Evolutionary conservation across 495 filamentous ascomycete genomes (phyloP).

Genomic region (Staphylotrichum longicolle): DNA sequence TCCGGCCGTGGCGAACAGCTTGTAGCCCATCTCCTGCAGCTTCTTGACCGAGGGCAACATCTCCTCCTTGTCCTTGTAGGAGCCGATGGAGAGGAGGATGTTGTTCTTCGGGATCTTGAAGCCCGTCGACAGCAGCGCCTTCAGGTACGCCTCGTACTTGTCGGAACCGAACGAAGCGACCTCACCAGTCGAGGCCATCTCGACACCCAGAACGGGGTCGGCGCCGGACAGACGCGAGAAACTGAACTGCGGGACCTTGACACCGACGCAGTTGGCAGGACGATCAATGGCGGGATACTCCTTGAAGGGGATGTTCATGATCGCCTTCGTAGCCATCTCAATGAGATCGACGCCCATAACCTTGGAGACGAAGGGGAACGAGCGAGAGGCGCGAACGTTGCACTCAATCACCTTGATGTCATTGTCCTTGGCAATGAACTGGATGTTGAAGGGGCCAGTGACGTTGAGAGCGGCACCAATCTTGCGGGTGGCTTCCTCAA

Average conservation of each 20-base stretch:
- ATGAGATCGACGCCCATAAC: constrained; percentile 98
- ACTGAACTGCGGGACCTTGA: constrained; percentile 98
- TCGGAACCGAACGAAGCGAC: constrained; percentile 94
- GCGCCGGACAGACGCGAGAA: constrained; percentile 96
- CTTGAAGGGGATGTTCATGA: constrained; percentile 76
- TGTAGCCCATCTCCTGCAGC: constrained; percentile 84
- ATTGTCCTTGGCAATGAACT: constrained; percentile 99
- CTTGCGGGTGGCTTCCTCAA: constrained; percentile 92
- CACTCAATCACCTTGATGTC: constrained; percentile 99
- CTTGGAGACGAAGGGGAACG: constrained; percentile 98
- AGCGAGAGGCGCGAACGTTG: constrained; percentile 93
- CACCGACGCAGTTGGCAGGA: constrained; percentile 81
- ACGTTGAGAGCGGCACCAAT: constrained; percentile 94
- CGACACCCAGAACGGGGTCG: constrained; percentile 93
- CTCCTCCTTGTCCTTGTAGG: constrained; percentile 96
- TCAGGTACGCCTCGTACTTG: constrained; percentile 97
- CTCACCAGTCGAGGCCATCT: constrained; percentile 99
- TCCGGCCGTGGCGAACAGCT: constrained; percentile 91
- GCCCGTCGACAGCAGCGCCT: constrained; percentile 90
- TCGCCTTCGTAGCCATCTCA: constrained; percentile 98
- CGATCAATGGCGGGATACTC: constrained; percentile 77
- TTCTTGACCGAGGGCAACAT: constrained; percentile 90
- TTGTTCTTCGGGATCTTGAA: constrained; percentile 97
- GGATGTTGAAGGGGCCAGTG: constrained; percentile 96
- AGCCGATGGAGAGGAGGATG: constrained; percentile 91